Conservation (phyloP, 495 filamentous ascomycete genomes). For the Filosporella fistucella region DNA sequence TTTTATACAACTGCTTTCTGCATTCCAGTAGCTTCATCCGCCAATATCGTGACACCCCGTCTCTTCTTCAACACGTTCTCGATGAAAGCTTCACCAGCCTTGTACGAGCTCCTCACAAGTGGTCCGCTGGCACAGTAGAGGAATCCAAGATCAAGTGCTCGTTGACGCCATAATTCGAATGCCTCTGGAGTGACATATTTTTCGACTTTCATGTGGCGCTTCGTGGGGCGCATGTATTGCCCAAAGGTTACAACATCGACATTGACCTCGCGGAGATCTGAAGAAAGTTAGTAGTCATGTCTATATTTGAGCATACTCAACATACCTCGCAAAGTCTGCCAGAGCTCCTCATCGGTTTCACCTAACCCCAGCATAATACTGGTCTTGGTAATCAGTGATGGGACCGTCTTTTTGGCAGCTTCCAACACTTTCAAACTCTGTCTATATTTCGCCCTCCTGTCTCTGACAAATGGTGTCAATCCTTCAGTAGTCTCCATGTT, state of each 20-base stretch:
- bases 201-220: constrained; percentile 92
- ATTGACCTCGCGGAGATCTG: constrained; percentile 68
- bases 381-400: constrained; percentile 89
- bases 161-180: constrained; percentile 87
- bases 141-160: constrained; percentile 93
- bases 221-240: constrained; percentile 98
- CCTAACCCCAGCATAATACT: constrained; percentile 95
- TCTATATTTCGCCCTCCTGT: constrained; percentile 84
- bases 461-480: constrained; percentile 82
- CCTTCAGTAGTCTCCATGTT: constrained; percentile 95
- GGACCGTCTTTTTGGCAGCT: constrained; percentile 71
- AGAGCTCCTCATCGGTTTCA: constrained; percentile 86
- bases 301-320: background rate
- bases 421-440: constrained; percentile 78
- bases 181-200: constrained; percentile 86
- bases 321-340: constrained; percentile 67
- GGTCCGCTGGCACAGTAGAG: constrained; percentile 93
- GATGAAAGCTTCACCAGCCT: constrained; percentile 97
- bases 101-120: constrained; percentile 89
- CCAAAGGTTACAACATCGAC: constrained; percentile 97
- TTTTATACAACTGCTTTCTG: constrained; percentile 23
- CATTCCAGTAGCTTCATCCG: constrained; percentile 15
- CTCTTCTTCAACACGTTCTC: constrained; percentile 96
- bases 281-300: constrained; percentile 18
- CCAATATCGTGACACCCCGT: constrained; percentile 17